Base-by-base conservation (phyloP, 306 rosid genomes). In the Fagus crenata region DNA sequence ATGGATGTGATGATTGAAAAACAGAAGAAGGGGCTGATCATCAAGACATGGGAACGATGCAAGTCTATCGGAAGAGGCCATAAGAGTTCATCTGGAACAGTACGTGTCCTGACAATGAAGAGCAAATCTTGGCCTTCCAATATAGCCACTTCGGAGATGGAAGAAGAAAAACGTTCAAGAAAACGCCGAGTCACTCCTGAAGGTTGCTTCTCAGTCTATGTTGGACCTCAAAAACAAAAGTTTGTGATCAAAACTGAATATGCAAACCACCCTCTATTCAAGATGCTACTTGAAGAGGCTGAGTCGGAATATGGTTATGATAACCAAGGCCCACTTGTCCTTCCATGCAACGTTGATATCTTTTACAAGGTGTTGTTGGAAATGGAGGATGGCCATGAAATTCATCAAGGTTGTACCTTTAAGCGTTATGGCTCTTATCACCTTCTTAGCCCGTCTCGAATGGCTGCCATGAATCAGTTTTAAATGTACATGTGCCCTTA, bases 201-300 rank as follows among this genome's bases (percentile, higher is more conserved):
- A 51, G 98, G 98, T 7, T 91, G 93, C 76, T 93, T 93, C 83
- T 82, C 93, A 1, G 97, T 93, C 5, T 93, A 91, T 9, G 98
- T 93, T 2, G 98, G 98, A 18, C 81, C 92, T 0, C 79, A 91
- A 31, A 90, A 77, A 82, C 91, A 87, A 31, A 87, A 89, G 78
- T 93, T 91, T 55, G 90, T 87, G 67, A 87, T 93, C 37, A 86
- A 78, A 80, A 77, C 97, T 0, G 92, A 90, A 68, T 85, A 84
- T 32, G 88, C 86, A 0, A 93, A 93, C 74, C 98, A 93, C 53
- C 94, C 93, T 22, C 84, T 91, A 72, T 91, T 93, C 85, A 86
- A 89, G 86, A 82, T 84, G 82, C 75, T 93, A 7, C 84, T 93
- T 3, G 97, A 93, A 70, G 98, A 93, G 68, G 98, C 98, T 0